Base-by-base conservation (phyloP, 2,329 filamentous ascomycete genomes). In the Penicillium sp. region DNA sequence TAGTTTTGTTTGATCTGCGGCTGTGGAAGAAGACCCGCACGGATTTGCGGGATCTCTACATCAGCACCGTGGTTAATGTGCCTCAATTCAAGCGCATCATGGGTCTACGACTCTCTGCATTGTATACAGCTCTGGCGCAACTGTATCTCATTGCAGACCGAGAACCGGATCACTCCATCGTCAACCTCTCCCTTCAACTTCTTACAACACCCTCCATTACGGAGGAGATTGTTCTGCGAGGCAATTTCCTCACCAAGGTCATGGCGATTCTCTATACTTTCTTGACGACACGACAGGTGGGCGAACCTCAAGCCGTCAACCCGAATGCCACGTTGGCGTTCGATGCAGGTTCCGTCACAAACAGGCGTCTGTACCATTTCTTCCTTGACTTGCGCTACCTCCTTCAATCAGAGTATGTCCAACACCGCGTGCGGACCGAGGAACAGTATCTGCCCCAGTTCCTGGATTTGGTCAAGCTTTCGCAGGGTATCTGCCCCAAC, bases 181-280 rank as follows among this genome's bases (percentile, higher is more conserved):
- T 99, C 82, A 97, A 97, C 74, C 86, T 99, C 40, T 98, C 94
- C 4, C 82, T 98, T 33, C 95, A 99, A 75, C 96, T 99, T 87
- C 83, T 99, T 65, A 99, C 95, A 0, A 97, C 95, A 0, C 93
- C 95, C 1, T 96, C 94, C 0, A 98, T 99, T 68, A 98, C 94
- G 0, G 91, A 93, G 49, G 96, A 99, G 78, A 91, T 98, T 54
- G 92, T 99, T 9, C 91, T 97, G 72, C 87, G 93, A 50, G 94
- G 93, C 30, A 99, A 99, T 76, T 99, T 99, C 73, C 83, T 99
- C 67, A 97, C 93, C 9, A 97, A 92, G 68, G 84, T 99, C 42
- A 91, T 98, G 85, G 93, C 95, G 15, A 99, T 99, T 64, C 83
- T 99, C 0, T 99, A 98, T 77, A 98, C 96, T 0, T 99, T 99